Percentiles rank a stretch among this genome's conserved stretches.
Conservation (phyloP, 2,329 filamentous ascomycete genomes). For the Penicillium sp. region DNA sequence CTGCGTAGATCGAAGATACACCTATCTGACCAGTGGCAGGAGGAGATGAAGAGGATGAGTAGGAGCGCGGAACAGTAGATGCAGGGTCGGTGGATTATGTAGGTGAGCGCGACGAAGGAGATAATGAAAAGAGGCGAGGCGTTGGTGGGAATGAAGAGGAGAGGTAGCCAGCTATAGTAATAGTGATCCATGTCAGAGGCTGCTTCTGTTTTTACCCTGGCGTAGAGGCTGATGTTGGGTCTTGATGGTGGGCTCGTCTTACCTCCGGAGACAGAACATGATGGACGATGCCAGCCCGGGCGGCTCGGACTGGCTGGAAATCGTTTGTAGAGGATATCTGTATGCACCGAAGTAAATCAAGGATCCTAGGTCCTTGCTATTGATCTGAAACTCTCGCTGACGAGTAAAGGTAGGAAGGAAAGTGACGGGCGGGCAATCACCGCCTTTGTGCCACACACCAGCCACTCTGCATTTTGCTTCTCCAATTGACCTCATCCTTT, state of each 20-base stretch:
- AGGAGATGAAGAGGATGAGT: conserved; percentile 88
- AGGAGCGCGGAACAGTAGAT: conserved; percentile 97
- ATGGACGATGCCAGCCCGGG: conserved; percentile 17
- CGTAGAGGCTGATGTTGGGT: background rate
- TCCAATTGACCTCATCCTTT: conserved; percentile 22
- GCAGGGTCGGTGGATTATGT: conserved; percentile 93
- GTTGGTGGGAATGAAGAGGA: conserved; percentile 85
- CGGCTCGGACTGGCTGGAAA: background rate
- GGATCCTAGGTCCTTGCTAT: background rate
- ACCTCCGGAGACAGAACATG: conserved; percentile 70
- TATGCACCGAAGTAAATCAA: background rate
- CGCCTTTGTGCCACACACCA: conserved; percentile 4
- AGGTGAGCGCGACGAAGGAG: conserved; percentile 87
- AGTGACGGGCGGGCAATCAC: background rate
- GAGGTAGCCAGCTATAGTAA: conserved; percentile 69
- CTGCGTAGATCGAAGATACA: conserved; percentile 91
- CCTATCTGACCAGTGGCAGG: conserved; percentile 82
- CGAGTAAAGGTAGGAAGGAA: background rate
- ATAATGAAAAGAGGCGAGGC: conserved; percentile 82
- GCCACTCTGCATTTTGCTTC: conserved; percentile 11
- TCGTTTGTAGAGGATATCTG: background rate
- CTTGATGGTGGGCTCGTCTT: conserved; percentile 20
- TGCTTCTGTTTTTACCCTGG: background rate
- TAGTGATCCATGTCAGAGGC: background rate
- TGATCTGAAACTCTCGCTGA: background rate